phyloP scores from a whole-genome alignment of 192 early-diverging fungal genomes.

The Coemansia erecta region DNA sequence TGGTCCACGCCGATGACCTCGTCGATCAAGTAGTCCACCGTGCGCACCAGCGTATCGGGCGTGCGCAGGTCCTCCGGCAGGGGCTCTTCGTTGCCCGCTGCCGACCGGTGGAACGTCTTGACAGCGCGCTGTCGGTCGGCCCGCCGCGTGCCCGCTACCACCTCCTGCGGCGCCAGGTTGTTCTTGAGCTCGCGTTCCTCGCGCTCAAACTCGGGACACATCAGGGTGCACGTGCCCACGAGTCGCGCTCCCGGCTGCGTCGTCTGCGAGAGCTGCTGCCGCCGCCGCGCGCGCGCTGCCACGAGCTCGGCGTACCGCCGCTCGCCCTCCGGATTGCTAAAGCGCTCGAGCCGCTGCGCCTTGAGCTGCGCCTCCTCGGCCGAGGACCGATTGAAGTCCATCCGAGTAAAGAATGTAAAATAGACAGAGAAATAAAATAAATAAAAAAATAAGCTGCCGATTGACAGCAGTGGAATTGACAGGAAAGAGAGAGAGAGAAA shows the following conservation, averaged over 20 bases:
- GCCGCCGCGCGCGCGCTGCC: slow-evolving; percentile 58
- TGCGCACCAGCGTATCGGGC: slow-evolving; percentile 61
- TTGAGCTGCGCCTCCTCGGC: slow-evolving; percentile 43
- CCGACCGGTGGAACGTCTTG: slow-evolving; percentile 80
- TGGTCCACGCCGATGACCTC: slow-evolving; percentile 54
- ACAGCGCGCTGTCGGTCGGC: slow-evolving; percentile 71
- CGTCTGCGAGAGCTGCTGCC: slow-evolving; percentile 57
- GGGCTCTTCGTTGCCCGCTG: slow-evolving; percentile 81
- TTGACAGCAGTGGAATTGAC: background rate
- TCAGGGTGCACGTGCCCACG: slow-evolving; percentile 76
- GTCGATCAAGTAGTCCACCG: slow-evolving; percentile 66
- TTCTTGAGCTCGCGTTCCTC: slow-evolving; percentile 80
- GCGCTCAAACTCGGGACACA: slow-evolving; percentile 89
- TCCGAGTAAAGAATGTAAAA: slow-evolving; percentile 14
- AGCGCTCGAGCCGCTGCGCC: slow-evolving; percentile 46
- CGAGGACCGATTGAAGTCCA: slow-evolving; percentile 28
- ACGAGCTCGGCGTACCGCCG: slow-evolving; percentile 59
- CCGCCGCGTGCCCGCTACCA: slow-evolving; percentile 57
- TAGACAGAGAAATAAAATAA: no score
- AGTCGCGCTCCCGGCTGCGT: slow-evolving; percentile 62
- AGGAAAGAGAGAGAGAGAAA: background rate
- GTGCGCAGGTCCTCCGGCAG: slow-evolving; percentile 89
- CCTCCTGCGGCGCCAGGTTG: slow-evolving; percentile 68
- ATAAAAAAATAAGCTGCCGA: background rate
- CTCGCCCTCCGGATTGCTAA: slow-evolving; percentile 39